phyloP scores from a whole-genome alignment of 2,329 filamentous ascomycete genomes.

The Colletotrichum destructivum region DNA sequence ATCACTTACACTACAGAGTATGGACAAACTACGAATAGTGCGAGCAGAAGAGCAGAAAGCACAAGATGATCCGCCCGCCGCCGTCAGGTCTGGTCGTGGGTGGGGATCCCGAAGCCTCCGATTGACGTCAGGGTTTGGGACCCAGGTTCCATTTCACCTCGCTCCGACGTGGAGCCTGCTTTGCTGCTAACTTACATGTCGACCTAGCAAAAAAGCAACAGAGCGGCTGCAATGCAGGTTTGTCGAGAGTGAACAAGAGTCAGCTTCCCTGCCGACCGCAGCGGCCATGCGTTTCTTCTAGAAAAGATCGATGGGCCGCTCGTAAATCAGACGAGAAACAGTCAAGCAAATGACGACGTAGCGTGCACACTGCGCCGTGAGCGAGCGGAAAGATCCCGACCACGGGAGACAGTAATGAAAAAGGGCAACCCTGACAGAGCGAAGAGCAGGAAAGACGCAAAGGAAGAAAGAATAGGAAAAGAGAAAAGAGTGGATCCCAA shows the following conservation, averaged over 20 bases:
- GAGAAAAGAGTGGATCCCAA: not conserved
- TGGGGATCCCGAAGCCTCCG: constrained; percentile 41
- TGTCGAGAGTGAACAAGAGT: constrained; percentile 14
- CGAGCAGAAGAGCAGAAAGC: not conserved
- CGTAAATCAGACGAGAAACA: not conserved
- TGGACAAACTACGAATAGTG: not conserved
- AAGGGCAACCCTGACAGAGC: no score
- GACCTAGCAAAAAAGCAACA: not conserved
- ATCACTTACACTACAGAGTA: no score
- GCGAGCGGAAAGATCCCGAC: constrained; percentile 24
- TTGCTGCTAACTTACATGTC: constrained; percentile 1
- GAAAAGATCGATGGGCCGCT: constrained; percentile 20
- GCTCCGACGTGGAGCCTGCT: not conserved
- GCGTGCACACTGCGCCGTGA: not conserved
- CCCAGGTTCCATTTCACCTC: not conserved
- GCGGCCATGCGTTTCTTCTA: constrained; percentile 18
- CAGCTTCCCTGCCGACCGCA: constrained; percentile 10
- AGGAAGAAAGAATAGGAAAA: not conserved
- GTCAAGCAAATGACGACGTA: not conserved
- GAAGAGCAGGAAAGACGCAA: not conserved
- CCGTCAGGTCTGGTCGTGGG: not conserved
- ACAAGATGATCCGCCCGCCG: constrained; percentile 24
- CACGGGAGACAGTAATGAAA: constrained; percentile 14
- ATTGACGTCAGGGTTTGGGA: constrained; percentile 38
- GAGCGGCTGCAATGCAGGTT: not conserved